Percentiles rank a stretch among this genome's conserved stretches.
Evolutionary conservation across 2,329 filamentous ascomycete genomes (phyloP).

Genomic region (Calonectria pauciramosa): DNA sequence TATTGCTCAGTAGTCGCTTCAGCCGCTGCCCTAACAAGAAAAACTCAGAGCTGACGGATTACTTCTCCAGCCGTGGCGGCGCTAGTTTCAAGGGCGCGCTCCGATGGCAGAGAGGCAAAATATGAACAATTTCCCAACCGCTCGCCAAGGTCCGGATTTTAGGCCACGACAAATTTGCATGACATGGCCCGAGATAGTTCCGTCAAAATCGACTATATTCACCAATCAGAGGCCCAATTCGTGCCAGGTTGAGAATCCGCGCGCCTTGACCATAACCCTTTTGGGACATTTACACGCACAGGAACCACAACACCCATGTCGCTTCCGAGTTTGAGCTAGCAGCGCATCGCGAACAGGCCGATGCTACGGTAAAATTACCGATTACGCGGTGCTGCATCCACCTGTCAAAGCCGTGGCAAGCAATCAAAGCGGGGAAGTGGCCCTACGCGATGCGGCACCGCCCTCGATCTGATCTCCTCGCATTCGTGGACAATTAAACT

Average conservation of each 20-base stretch:
- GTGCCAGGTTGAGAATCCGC: not conserved
- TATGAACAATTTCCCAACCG: constrained; percentile 3
- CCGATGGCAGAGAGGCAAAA: not conserved
- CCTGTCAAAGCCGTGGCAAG: not conserved
- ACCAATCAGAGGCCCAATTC: not conserved
- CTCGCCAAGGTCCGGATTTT: not conserved
- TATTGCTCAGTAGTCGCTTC: not conserved
- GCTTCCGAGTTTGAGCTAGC: not conserved
- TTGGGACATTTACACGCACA: not conserved
- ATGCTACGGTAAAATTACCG: not conserved
- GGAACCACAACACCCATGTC: not conserved
- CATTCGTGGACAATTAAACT: not conserved
- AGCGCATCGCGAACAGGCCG: not conserved
- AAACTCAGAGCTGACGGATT: not conserved
- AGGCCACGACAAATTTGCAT: not conserved
- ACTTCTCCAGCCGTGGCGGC: not conserved
- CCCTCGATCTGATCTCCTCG: not conserved
- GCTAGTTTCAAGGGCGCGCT: not conserved
- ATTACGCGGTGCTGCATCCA: not conserved
- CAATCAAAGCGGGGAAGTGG: not conserved
- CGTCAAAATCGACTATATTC: not conserved
- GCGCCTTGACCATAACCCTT: not conserved
- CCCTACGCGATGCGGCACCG: not conserved
- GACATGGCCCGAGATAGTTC: not conserved
- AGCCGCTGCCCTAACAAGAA: not conserved